Percentiles rank a stretch among this genome's conserved stretches.
Conservation (phyloP, 2,329 filamentous ascomycete species). For the Colletotrichum acutatum region DNA sequence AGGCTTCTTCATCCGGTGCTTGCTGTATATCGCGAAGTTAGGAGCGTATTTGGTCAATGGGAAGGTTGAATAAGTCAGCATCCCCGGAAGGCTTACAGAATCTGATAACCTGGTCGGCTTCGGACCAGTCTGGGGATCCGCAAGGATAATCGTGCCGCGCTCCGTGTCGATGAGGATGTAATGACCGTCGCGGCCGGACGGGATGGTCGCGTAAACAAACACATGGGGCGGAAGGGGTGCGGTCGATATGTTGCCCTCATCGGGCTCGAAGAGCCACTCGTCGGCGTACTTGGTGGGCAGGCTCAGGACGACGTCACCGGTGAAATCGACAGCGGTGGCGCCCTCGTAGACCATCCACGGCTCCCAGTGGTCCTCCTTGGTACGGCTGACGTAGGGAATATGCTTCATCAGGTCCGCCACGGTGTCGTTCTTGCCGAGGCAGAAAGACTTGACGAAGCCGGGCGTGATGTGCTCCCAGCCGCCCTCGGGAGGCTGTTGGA, state of each 20-base stretch:
- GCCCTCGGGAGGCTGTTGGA: not conserved
- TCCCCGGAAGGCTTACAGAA: not conserved
- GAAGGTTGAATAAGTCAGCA: not conserved
- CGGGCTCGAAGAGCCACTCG: not conserved
- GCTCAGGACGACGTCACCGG: not conserved
- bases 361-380: not conserved
- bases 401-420: not conserved
- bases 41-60: not conserved
- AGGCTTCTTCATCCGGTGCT: conserved; percentile 14
- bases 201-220: not conserved
- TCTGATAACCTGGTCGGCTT: conserved; percentile 6
- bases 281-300: conserved; percentile 2
- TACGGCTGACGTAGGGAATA: not conserved
- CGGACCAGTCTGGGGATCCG: not conserved
- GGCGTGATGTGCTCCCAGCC: not conserved
- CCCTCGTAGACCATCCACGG: not conserved
- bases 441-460: not conserved
- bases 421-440: not conserved
- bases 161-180: conserved; percentile 12
- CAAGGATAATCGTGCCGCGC: conserved; percentile 12
- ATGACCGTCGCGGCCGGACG: not conserved
- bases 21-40: not conserved
- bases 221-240: not conserved
- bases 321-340: not conserved
- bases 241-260: not conserved